Evolutionary conservation across 345 rosid genomes (phyloP), one percentile per base, ranked within the genome.

Genomic region (Fremontodendron californicum): DNA sequence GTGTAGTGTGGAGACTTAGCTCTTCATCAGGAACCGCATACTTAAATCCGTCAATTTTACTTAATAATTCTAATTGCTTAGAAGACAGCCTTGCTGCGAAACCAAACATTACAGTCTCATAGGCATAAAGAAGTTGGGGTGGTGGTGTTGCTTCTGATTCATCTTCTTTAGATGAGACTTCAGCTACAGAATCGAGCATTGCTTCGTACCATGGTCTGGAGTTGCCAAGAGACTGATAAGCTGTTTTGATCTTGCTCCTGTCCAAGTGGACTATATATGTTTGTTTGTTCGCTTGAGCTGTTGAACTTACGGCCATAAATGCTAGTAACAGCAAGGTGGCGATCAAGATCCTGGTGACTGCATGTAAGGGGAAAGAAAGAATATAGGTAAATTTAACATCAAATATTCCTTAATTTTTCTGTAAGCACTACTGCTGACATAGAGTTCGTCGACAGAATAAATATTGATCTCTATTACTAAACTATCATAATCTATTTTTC

Each of bases 1-100:
- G 83, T 13, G 98, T 92, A 13, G 97, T 92, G 85, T 89, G 93
- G 74, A 89, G 89, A 49, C 82, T 78, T 16, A 89, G 73, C 58
- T 87, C 54, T 81, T 90, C 91, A 58, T 94, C 96, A 42, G 86
- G 87, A 61, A 79, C 81, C 5, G 93, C 92, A n/a, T 92, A 78
- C 49, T 84, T 71, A 74, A 89, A 86, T 8, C 98, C 97, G n/a
- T 83, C 40, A 0, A 85, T 62, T 78, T 67, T 82, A 74, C 80
- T 87, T 61, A 94, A 75, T 6, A 80, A 78, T 71, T 77, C 78
- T 1, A 92, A 84, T 81, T 92, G 91, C 54, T 82, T 73, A 37
- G 71, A 18, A 5, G 91, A 87, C 66, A 94, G 93, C 84, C 78
- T 85, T 3, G 87, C 96, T 0, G 97, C 85, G 37, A 94, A 94